phyloP scores from a whole-genome alignment of 2,329 filamentous ascomycete species.

The Beauveria sp. region DNA sequence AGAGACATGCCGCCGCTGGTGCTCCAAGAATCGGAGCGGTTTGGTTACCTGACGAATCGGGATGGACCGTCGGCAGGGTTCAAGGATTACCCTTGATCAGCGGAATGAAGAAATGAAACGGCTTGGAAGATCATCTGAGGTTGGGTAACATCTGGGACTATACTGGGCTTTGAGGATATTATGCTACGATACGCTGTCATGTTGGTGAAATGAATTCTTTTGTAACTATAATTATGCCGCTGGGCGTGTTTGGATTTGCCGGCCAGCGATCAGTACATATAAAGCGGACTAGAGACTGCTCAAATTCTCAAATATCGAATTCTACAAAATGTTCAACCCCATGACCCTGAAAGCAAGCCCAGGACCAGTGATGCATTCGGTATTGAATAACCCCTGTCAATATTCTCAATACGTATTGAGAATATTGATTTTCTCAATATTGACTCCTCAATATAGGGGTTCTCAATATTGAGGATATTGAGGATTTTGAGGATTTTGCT shows the following conservation, averaged over 20 bases:
- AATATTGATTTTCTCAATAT: too few species aligned
- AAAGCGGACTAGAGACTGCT: neutral
- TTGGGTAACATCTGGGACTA: neutral
- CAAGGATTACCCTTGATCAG: slow-evolving; percentile 28
- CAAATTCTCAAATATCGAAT: neutral
- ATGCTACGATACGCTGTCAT: neutral
- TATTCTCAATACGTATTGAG: too few species aligned
- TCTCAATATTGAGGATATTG: too few species aligned
- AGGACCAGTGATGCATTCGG: too few species aligned
- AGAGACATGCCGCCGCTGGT: slow-evolving; percentile 45
- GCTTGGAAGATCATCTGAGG: neutral
- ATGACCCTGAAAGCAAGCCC: too few species aligned
- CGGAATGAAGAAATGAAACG: neutral
- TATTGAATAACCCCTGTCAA: too few species aligned
- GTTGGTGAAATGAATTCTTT: neutral
- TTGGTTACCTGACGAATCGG: slow-evolving; percentile 37
- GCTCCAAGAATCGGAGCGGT: slow-evolving; percentile 29
- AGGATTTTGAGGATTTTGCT: too few species aligned
- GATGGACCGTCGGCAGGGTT: slow-evolving; percentile 41
- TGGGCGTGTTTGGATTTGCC: neutral
- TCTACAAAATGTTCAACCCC: too few species aligned
- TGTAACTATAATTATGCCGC: neutral
- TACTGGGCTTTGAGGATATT: neutral
- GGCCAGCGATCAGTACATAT: neutral
- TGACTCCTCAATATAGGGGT: too few species aligned